phyloP scores from a whole-genome alignment of 164 flowering plant genomes.

The Magnolia sinica region DNA sequence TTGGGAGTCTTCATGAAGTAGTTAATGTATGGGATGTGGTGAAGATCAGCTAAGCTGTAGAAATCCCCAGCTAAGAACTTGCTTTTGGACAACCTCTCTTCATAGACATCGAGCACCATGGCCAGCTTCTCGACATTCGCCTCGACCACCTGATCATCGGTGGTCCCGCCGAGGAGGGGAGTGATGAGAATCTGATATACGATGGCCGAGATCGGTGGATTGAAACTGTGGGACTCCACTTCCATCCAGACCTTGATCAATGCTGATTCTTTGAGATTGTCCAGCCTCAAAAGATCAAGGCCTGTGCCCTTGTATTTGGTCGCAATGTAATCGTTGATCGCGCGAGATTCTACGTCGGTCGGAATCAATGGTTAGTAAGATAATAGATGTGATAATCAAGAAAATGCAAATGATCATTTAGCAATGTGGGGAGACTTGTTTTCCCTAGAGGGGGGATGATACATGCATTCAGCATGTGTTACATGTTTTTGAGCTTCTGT shows the following conservation, averaged over 20 bases:
- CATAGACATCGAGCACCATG: conserved; percentile 14
- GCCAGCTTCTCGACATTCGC: conserved; percentile 1
- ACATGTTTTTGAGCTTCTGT: too few relatives aligned
- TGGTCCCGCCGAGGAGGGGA: not conserved
- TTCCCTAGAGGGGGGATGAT: too few relatives aligned
- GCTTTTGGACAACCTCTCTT: conserved; percentile 12
- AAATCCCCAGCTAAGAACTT: conserved; percentile 37
- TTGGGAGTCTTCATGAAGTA: conserved; percentile 51
- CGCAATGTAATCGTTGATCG: conserved; percentile 3
- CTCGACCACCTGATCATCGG: conserved; percentile 6
- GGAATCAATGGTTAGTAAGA: too few relatives aligned
- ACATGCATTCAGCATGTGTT: too few relatives aligned
- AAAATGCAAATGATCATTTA: too few relatives aligned
- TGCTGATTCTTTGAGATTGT: conserved; percentile 5
- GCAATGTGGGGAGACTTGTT: too few relatives aligned
- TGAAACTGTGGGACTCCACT: conserved; percentile 12
- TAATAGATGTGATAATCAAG: too few relatives aligned
- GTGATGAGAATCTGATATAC: not conserved
- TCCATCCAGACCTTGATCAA: conserved; percentile 11
- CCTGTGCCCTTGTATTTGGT: conserved; percentile 12
- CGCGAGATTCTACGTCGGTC: conserved; percentile 10
- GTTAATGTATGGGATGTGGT: conserved; percentile 42
- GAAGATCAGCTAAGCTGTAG: conserved; percentile 50
- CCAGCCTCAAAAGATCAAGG: conserved; percentile 2
- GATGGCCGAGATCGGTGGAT: conserved; percentile 2